A percentile compares a stretch with the other conserved stretches of the same genome.
phyloP scores from a whole-genome alignment of 139 green algal species.

The Tetradesmus obliquus region DNA sequence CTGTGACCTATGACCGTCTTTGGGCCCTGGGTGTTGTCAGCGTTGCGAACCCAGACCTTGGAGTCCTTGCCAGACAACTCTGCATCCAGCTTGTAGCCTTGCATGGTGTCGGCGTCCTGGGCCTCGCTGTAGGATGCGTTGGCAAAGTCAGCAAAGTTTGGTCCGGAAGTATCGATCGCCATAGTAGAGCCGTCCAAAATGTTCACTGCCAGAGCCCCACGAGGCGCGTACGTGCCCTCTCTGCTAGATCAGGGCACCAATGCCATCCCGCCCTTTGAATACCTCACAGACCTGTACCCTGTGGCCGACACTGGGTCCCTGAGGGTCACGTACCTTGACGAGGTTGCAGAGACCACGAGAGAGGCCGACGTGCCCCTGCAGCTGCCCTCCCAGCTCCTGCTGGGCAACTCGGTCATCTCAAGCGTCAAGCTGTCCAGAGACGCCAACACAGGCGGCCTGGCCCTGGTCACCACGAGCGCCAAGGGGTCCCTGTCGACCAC shows the following conservation, averaged over 20 bases:
- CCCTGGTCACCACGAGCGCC: neutral
- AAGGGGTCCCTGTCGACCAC: neutral
- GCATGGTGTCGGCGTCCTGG: neutral
- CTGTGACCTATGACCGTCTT: neutral
- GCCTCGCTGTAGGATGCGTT: neutral
- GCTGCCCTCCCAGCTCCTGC: neutral
- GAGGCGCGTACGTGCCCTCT: neutral
- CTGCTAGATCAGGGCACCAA: neutral
- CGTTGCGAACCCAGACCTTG: neutral
- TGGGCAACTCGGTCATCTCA: neutral
- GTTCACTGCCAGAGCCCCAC: neutral
- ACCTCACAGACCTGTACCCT: neutral
- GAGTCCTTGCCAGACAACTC: neutral
- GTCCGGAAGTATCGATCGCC: no score
- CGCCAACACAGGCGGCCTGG: neutral
- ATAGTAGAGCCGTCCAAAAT: no score
- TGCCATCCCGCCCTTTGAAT: neutral
- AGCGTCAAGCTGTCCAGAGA: neutral
- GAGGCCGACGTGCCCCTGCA: neutral
- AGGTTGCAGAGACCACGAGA: neutral
- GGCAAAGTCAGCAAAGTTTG: neutral
- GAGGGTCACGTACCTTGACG: neutral
- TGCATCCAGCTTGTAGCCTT: neutral
- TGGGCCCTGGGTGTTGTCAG: neutral
- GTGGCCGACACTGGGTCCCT: neutral